Evolutionary conservation across 257 asterid genomes (phyloP).

Genomic region (Misopates orontium): DNA sequence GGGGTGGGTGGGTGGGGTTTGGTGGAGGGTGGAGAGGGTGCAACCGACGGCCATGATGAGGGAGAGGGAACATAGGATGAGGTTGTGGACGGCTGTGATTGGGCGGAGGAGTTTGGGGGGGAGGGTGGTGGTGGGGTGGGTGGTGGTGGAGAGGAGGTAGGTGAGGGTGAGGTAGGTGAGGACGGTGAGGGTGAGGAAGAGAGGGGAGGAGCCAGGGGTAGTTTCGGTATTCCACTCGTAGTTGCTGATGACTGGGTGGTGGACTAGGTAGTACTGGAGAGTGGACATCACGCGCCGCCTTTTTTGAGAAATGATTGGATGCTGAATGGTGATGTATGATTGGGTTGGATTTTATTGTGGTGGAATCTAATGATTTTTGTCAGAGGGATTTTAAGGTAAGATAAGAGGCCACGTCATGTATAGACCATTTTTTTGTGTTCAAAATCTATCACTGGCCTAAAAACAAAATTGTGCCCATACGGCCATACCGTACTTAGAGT

Average conservation of each 20-base stretch:
- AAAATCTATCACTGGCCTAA: too few species aligned
- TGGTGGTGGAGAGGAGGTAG: slow-evolving; percentile 57
- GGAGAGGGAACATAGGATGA: slow-evolving; percentile 72
- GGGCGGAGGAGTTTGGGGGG: slow-evolving; percentile 62
- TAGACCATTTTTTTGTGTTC: too few species aligned
- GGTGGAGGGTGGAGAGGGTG: slow-evolving; percentile 68
- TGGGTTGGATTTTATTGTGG: too few species aligned
- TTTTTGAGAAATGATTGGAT: too few species aligned
- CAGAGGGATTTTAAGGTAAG: too few species aligned
- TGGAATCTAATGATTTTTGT: too few species aligned
- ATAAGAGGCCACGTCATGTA: too few species aligned
- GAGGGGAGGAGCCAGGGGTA: slow-evolving; percentile 61
- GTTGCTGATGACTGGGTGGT: slow-evolving; percentile 57
- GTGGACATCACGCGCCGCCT: too few species aligned
- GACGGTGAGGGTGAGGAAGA: slow-evolving; percentile 61
- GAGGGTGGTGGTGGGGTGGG: slow-evolving; percentile 26
- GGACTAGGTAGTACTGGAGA: slow-evolving; percentile 49
- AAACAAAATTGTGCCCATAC: too few species aligned
- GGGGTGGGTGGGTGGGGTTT: slow-evolving; percentile 49
- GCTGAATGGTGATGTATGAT: too few species aligned
- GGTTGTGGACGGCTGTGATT: slow-evolving; percentile 75
- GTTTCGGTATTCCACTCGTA: slow-evolving; percentile 67
- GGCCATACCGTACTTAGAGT: too few species aligned
- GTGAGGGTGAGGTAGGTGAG: slow-evolving; percentile 57
- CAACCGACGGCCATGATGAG: slow-evolving; percentile 70